These are phyloP conservation scores for Cladophialophora immunda DNA, from an alignment of 2,329 filamentous ascomycete genomes.

Conservation along the genomic window DNA sequence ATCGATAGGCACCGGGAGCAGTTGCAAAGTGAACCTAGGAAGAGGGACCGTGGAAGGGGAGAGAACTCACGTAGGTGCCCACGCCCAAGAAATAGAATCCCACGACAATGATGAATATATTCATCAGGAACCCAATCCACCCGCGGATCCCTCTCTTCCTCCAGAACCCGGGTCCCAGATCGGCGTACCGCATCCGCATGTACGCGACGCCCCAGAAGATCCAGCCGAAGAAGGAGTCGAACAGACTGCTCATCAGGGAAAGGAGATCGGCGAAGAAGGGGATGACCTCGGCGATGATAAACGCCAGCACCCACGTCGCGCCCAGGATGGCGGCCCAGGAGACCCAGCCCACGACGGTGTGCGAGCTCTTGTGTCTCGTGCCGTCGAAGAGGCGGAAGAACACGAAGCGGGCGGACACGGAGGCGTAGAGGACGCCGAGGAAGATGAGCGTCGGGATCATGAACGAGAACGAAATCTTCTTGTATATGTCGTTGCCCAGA, in stretches of 20 bases:
- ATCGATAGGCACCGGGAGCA: not conserved
- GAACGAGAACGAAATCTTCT: conserved; percentile 91
- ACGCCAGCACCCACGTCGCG: conserved; percentile 82
- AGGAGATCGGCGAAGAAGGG: conserved; percentile 84
- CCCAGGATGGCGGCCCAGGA: conserved; percentile 78
- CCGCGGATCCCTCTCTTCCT: conserved; percentile 52
- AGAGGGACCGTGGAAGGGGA: not conserved
- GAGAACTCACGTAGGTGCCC: conserved; percentile 73
- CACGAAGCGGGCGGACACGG: conserved; percentile 86
- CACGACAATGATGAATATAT: conserved; percentile 74
- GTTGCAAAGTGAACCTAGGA: no score
- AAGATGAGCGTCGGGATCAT: conserved; percentile 97
- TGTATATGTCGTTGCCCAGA: conserved; percentile 75
- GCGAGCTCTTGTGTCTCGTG: conserved; percentile 79
- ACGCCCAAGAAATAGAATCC: conserved; percentile 83
- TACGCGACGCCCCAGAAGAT: conserved; percentile 75
- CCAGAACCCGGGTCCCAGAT: conserved; percentile 52
- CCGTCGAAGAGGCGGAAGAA: conserved; percentile 89
- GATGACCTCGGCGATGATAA: conserved; percentile 91
- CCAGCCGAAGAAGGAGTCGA: conserved; percentile 83
- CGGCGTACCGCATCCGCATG: conserved; percentile 53
- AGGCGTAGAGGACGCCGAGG: conserved; percentile 88
- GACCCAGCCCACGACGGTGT: conserved; percentile 83
- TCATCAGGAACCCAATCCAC: conserved; percentile 63
- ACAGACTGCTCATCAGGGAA: conserved; percentile 71